Evolutionary conservation across 2,329 filamentous ascomycete species (phyloP).

Genomic region (Ceratocystis diversiconidia): DNA sequence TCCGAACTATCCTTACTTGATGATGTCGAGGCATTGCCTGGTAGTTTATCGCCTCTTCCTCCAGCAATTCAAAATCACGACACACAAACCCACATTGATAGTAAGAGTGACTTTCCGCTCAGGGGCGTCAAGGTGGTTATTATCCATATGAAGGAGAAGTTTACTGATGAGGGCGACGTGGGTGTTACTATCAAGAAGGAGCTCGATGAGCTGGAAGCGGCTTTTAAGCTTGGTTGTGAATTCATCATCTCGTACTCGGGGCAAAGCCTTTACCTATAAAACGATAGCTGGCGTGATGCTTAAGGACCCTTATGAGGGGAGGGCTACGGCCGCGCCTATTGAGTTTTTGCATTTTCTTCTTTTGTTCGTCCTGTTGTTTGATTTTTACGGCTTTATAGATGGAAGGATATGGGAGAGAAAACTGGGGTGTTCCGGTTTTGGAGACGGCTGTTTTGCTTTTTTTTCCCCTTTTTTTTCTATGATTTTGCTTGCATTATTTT

Average conservation of each 20-base stretch:
- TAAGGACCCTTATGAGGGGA: too few species aligned
- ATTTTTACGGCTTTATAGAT: slow-evolving; percentile 7
- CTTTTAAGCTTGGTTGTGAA: slow-evolving; percentile 57
- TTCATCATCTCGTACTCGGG: slow-evolving; percentile 60
- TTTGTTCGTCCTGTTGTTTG: slow-evolving; percentile 2
- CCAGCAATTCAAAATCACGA: slow-evolving; percentile 32
- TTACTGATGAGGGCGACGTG: slow-evolving; percentile 56
- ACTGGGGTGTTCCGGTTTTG: background rate
- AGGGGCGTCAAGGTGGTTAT: slow-evolving; percentile 66
- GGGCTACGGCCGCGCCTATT: too few species aligned
- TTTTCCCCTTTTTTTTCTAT: slow-evolving; percentile 8
- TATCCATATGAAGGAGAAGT: slow-evolving; percentile 84
- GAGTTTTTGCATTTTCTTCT: background rate
- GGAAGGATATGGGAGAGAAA: background rate
- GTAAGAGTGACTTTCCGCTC: slow-evolving; percentile 36
- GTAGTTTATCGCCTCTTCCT: slow-evolving; percentile 33
- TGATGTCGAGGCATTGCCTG: slow-evolving; percentile 19
- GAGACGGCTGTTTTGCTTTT: background rate
- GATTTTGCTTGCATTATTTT: slow-evolving; percentile 6
- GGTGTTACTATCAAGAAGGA: slow-evolving; percentile 54
- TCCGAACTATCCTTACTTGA: slow-evolving; percentile 10
- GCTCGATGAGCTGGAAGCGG: slow-evolving; percentile 50
- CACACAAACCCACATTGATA: slow-evolving; percentile 13
- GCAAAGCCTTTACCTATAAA: slow-evolving; percentile 40
- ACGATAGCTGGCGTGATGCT: background rate